Evolutionary conservation across 2,329 filamentous ascomycete species (phyloP), one percentile per base, ranked within the genome.

Genomic region (Septoria linicola): DNA sequence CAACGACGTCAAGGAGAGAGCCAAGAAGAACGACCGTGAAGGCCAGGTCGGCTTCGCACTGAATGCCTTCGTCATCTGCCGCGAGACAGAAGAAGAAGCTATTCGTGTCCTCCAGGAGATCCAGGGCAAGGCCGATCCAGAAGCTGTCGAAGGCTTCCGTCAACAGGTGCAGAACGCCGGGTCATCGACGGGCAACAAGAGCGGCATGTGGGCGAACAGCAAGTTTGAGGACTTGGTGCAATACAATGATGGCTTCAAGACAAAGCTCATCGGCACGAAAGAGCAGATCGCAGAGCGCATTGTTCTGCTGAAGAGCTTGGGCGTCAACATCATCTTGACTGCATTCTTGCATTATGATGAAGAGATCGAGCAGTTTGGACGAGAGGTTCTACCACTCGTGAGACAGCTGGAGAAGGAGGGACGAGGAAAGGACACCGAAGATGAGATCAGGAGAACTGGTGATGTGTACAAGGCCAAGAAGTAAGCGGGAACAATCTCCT

Each of bases 171-270:
- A 76, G 58, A 75, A 79, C 50, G 77, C 77, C 2, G 77, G 76
- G 5, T 70, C 72, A 0, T 72, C 70, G 11, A 76, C 76, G 0
- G 56, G 56, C 0, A 74, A 76, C 45, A 77, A 76, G 62, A 72
- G 69, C 39, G 77, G 76, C 35, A 80, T 79, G 76, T 79, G 76
- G 77, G 76, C 76, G 6, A 68, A 76, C 40, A 73, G 69, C 58
- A 76, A 75, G 55, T 73, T 79, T 34, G 73, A 79, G 42, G 77
- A 80, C 58, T 59, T 79, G 47, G 74, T 79, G 23, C 77, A 79
- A 65, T 79, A 79, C 56, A 80, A 80, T 39, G 76, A 79, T 59
- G 77, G 77, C 2, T 80, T 80, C 65, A 79, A 79, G 67, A 78
- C 76, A 3, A 79, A 78, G 63, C 60, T 79, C 20, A 77, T 79